Conservation (phyloP, 768 basidiomycete genomes). For the Holtermanniella nyarrowii region DNA sequence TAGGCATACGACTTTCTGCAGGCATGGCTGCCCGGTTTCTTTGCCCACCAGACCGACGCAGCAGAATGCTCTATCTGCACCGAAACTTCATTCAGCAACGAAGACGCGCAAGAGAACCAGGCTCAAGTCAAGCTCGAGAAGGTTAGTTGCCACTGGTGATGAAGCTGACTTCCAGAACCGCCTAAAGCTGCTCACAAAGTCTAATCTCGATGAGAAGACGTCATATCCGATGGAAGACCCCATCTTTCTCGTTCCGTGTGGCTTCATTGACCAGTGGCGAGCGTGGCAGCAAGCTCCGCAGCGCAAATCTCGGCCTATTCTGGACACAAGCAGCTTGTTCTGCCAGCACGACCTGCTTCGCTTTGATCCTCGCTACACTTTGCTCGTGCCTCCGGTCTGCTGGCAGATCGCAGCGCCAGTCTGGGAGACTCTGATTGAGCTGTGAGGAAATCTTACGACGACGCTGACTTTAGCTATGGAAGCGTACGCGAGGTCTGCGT, state of each 20-base stretch:
- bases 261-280: constrained; percentile 8
- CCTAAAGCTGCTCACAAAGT: too few species aligned
- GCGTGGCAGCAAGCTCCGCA: constrained; percentile 2
- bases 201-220: too few species aligned
- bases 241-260: constrained; percentile 12
- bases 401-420: not conserved
- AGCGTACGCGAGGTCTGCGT: not conserved
- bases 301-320: not conserved
- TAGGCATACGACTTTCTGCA: not conserved
- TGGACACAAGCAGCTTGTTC: not conserved
- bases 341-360: constrained; percentile 21
- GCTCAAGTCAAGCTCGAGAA: not conserved
- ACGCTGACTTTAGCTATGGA: not conserved
- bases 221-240: constrained; percentile 7
- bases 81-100: not conserved
- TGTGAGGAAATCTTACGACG: not conserved
- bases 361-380: constrained; percentile 16
- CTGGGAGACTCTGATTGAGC: not conserved
- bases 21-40: not conserved
- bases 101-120: not conserved
- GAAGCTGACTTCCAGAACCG: too few species aligned
- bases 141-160: too few species aligned
- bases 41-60: not conserved
- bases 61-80: not conserved
- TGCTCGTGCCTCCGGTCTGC: constrained; percentile 7